Conservation (phyloP, 106 monocot species). For the Dendrobium huoshanense region DNA sequence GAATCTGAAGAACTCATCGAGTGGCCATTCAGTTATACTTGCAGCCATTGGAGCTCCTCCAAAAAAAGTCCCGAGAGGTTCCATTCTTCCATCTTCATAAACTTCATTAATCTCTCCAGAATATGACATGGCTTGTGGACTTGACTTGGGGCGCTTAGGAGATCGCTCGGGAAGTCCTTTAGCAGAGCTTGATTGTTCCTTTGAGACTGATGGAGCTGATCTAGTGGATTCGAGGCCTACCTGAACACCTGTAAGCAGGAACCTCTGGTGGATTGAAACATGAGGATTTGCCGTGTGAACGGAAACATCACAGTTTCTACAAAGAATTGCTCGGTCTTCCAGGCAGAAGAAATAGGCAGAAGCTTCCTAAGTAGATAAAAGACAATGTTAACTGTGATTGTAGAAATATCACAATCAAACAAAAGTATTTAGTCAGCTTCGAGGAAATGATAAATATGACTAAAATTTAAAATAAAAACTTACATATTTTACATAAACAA, state of each 20-base stretch:
- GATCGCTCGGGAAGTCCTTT: background rate
- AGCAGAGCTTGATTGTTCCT: slow-evolving; percentile 9
- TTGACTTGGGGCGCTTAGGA: background rate
- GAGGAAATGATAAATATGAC: too few relatives aligned
- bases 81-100: slow-evolving; percentile 13
- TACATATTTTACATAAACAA: too few relatives aligned
- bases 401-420: too few relatives aligned
- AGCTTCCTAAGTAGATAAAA: slow-evolving; percentile 36
- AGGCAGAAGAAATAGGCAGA: slow-evolving; percentile 79
- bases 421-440: too few relatives aligned
- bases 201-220: slow-evolving; percentile 20
- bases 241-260: slow-evolving; percentile 51
- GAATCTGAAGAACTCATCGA: slow-evolving; percentile 68
- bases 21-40: slow-evolving; percentile 45
- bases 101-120: slow-evolving; percentile 3
- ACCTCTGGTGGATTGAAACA: slow-evolving; percentile 45
- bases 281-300: slow-evolving; percentile 47
- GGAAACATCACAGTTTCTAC: slow-evolving; percentile 54
- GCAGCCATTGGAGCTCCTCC: slow-evolving; percentile 21
- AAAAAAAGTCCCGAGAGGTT: slow-evolving; percentile 17
- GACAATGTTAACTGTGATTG: background rate
- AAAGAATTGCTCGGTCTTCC: slow-evolving; percentile 78
- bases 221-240: slow-evolving; percentile 55
- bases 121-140: background rate
- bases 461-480: too few relatives aligned